These are phyloP conservation scores for Wickerhamomyces rabaulensis DNA, from an alignment of 805 yeast species.

Conservation along the genomic window DNA sequence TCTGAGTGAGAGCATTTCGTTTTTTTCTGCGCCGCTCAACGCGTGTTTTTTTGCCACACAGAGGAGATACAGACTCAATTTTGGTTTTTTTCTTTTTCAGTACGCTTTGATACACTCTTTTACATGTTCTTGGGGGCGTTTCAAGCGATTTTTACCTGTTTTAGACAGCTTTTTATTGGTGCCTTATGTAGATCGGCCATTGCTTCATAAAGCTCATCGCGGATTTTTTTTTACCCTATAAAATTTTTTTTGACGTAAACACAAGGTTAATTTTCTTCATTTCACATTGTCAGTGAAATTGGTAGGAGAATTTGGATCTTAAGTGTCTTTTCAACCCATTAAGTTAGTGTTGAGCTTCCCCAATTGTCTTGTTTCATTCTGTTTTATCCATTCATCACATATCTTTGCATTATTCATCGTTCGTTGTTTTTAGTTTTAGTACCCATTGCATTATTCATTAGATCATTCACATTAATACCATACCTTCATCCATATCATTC, in stretches of 20 bases:
- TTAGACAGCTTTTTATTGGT: neutral
- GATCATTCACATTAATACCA: neutral
- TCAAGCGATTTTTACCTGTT: too few relatives aligned
- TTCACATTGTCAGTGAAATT: neutral
- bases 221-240: neutral
- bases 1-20: conserved; percentile 52
- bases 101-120: too few relatives aligned
- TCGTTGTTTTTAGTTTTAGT: neutral
- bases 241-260: neutral
- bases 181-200: neutral
- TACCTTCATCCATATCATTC: neutral
- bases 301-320: neutral
- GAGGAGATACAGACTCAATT: too few relatives aligned
- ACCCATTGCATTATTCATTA: neutral
- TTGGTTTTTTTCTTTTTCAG: too few relatives aligned
- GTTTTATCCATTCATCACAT: neutral
- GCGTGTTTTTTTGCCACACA: neutral
- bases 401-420: neutral
- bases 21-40: too few relatives aligned
- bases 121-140: too few relatives aligned
- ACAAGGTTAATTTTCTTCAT: neutral
- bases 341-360: neutral
- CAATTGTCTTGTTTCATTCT: neutral
- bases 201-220: neutral
- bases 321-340: neutral